Percentiles rank a stretch among this genome's conserved stretches.
Evolutionary conservation across 2,329 filamentous ascomycete species (phyloP).

Genomic region (Ophiosphaerella narmari): DNA sequence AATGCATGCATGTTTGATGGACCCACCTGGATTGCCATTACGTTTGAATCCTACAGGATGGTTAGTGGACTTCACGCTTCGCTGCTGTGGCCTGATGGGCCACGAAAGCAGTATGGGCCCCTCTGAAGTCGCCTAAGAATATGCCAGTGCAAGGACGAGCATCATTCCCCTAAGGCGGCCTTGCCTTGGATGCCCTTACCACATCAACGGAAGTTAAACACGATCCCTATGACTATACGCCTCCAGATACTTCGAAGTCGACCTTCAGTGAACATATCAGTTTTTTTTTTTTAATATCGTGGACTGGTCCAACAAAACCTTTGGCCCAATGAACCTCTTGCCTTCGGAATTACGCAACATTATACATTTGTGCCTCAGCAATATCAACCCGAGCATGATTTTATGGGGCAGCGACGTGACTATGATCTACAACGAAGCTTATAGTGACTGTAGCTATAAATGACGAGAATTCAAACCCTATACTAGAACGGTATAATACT

Average conservation of each 20-base stretch:
- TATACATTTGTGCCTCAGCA: constrained; percentile 73
- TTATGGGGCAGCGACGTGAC: constrained; percentile 51
- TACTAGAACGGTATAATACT: too few species aligned
- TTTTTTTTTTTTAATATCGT: constrained; percentile 69
- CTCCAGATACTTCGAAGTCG: constrained; percentile 10
- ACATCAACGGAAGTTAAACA: constrained; percentile 1
- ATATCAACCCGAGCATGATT: constrained; percentile 62
- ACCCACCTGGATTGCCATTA: constrained; percentile 32
- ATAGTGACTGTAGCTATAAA: constrained; percentile 4
- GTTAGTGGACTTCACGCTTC: constrained; percentile 32
- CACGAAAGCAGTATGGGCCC: constrained; percentile 1
- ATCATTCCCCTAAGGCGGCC: not conserved
- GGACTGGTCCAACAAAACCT: constrained; percentile 72
- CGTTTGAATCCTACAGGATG: constrained; percentile 28
- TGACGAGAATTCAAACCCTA: too few species aligned
- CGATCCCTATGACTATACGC: constrained; percentile 19
- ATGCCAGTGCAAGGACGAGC: constrained; percentile 48
- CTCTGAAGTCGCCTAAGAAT: constrained; percentile 45
- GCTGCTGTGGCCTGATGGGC: constrained; percentile 14
- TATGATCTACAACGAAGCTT: constrained; percentile 47
- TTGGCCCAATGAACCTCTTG: constrained; percentile 76
- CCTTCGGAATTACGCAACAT: constrained; percentile 69
- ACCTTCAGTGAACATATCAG: constrained; percentile 68
- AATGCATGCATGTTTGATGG: constrained; percentile 31
- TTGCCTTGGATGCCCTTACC: not conserved